A percentile compares a stretch with the other conserved stretches of the same genome.
Evolutionary conservation across 495 filamentous ascomycete genomes (phyloP).

Genomic region (Neohortaea acidophila): DNA sequence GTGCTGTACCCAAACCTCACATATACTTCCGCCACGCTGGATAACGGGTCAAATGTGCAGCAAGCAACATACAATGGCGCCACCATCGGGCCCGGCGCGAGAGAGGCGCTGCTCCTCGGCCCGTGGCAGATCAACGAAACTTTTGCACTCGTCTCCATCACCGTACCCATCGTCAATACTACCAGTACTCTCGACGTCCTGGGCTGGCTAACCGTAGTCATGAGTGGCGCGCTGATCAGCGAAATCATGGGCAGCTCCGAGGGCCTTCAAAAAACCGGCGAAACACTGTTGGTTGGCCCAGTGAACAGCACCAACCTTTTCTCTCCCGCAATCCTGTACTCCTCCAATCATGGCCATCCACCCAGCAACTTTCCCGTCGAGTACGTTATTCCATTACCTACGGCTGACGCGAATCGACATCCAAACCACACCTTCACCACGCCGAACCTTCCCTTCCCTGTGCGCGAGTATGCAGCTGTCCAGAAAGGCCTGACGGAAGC

Average conservation of each 20-base stretch:
- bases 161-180: slow-evolving; percentile 55
- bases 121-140: slow-evolving; percentile 51
- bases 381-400: slow-evolving; percentile 30
- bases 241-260: slow-evolving; percentile 43
- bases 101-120: slow-evolving; percentile 46
- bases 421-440: slow-evolving; percentile 29
- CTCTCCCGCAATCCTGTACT: slow-evolving; percentile 22
- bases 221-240: slow-evolving; percentile 44
- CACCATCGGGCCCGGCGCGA: slow-evolving; percentile 31
- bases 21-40: slow-evolving; percentile 31
- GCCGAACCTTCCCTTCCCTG: slow-evolving; percentile 38
- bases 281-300: slow-evolving; percentile 53
- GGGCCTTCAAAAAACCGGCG: slow-evolving; percentile 52
- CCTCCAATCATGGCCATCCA: slow-evolving; percentile 6
- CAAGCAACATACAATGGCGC: slow-evolving; percentile 34
- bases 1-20: slow-evolving; percentile 61
- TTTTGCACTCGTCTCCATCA: slow-evolving; percentile 66
- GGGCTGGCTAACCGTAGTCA: slow-evolving; percentile 59
- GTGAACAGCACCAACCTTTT: slow-evolving; percentile 50
- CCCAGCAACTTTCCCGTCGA: slow-evolving; percentile 18
- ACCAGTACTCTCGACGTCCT: slow-evolving; percentile 42
- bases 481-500: slow-evolving; percentile 36
- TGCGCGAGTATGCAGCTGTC: slow-evolving; percentile 42
- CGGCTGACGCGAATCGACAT: slow-evolving; percentile 34
- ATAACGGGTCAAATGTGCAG: slow-evolving; percentile 26